Evolutionary conservation across 306 rosid genomes (phyloP), one percentile per base, ranked within the genome.

Genomic region (Vigna mungo): DNA sequence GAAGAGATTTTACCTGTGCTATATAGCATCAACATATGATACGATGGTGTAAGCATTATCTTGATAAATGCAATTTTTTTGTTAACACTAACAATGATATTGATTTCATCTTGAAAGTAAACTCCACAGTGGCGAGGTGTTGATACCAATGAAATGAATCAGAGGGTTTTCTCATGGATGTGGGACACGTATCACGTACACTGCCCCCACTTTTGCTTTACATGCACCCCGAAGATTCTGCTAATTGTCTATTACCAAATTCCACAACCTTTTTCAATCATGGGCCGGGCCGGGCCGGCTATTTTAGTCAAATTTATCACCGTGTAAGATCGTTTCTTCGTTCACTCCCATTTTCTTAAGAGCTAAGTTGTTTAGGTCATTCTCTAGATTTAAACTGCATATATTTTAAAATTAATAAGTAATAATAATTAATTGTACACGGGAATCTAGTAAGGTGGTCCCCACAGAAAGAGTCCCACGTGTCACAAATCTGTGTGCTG

Each of bases 281-380:
- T 61, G 46, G 23, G 25, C 12, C 4, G 20, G 25, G 5, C 49
- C 4, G 16, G 41, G 8, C 5, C 15, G 55, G 63, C 20, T 70
- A 18, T 32, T 53, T 53, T 14, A 0, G 30, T 63, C 25, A 63
- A 32, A 36, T 63, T 37, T 3, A 30, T 43, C 63, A 21, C 64
- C 46, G 51, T 15, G 5, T 44, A 34, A 34, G 37, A 30, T 30
- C 2, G 43, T 37, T 7, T 7, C 43, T 39, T 36, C 41, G 2
- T 8, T 65, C 36, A 37, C 55, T 47, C 47, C 44, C n/a, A 5
- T 44, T 77, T 77, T 27, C 90, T 81, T 78, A 81, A 39, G 18
- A 72, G 70, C 75, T 64, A 82, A 84, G 88, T 48, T 41, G 23
- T 44, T 41, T 39, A 11, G 5, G 62, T 25, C 15, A 52, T 51